Evolutionary conservation across 1,139 yeast genomes (phyloP).

Genomic region (Lodderomyces pseudojiufengensis): DNA sequence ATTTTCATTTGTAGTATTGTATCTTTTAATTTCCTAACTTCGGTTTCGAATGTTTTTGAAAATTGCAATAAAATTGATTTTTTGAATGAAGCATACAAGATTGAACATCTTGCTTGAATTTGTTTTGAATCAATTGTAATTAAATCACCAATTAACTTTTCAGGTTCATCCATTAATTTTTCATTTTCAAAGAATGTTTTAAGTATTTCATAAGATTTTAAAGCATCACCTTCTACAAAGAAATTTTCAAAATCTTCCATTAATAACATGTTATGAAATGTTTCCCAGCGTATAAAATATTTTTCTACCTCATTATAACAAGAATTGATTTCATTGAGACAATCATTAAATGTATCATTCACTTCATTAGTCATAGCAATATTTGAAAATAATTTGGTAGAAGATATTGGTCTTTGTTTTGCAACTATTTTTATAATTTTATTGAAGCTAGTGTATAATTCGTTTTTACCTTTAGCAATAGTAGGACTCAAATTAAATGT

Average conservation of each 20-base stretch:
- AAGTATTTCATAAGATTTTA: constrained; percentile 28
- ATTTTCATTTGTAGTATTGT: constrained; percentile 16
- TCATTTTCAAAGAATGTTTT: constrained; percentile 45
- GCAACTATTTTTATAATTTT: constrained; percentile 14
- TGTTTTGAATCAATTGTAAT: constrained; percentile 42
- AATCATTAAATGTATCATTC: constrained; percentile 4
- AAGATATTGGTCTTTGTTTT: constrained; percentile 8
- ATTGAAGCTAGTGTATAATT: constrained; percentile 13
- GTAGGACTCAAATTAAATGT: constrained; percentile 37
- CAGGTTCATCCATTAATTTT: constrained; percentile 45
- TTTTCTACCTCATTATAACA: constrained; percentile 22
- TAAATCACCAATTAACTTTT: constrained; percentile 37
- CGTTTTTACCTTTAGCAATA: constrained; percentile 20
- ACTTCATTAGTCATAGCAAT: constrained; percentile 1
- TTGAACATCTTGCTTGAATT: constrained; percentile 51
- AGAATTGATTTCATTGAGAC: constrained; percentile 18
- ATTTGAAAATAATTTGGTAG: no score
- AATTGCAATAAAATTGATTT: constrained; percentile 44
- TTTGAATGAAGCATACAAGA: constrained; percentile 61
- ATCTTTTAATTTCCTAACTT: constrained; percentile 14
- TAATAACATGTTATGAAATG: constrained; percentile 59
- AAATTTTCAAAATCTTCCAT: constrained; percentile 21
- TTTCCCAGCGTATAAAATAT: constrained; percentile 51
- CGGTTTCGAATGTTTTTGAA: constrained; percentile 28
- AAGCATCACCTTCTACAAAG: constrained; percentile 23